These are phyloP conservation scores for Aspergillus sclerotialis DNA, from an alignment of 2,329 filamentous ascomycete genomes.

Conservation along the genomic window DNA sequence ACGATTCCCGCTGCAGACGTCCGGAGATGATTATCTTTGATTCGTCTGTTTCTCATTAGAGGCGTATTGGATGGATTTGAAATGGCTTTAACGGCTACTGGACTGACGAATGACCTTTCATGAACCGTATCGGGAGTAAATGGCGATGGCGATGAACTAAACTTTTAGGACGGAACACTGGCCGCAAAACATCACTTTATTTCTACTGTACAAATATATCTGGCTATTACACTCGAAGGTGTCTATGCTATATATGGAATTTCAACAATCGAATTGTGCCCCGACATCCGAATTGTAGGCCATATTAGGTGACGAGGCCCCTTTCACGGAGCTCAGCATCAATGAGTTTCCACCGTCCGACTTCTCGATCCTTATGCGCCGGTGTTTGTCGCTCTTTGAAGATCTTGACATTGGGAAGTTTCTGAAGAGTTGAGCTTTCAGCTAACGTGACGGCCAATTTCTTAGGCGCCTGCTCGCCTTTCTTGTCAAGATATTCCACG, in stretches of 20 bases:
- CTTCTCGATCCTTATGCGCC: slow-evolving; percentile 62
- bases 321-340: slow-evolving; percentile 60
- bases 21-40: slow-evolving; percentile 23
- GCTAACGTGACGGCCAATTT: slow-evolving; percentile 58
- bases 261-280: neutral
- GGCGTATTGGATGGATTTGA: slow-evolving; percentile 4
- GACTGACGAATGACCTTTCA: slow-evolving; percentile 1
- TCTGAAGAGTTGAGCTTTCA: slow-evolving; percentile 39
- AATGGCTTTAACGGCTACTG: slow-evolving; percentile 8
- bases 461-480: slow-evolving; percentile 33
- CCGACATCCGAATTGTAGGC: neutral
- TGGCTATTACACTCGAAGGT: slow-evolving; percentile 1
- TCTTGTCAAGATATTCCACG: slow-evolving; percentile 42
- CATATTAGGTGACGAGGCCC: slow-evolving; percentile 47
- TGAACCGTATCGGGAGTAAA: too few relatives aligned
- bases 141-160: too few relatives aligned
- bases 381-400: slow-evolving; percentile 58
- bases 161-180: too few relatives aligned
- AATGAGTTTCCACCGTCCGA: slow-evolving; percentile 76
- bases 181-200: too few relatives aligned
- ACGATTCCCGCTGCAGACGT: slow-evolving; percentile 43
- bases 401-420: slow-evolving; percentile 64
- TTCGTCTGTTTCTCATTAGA: slow-evolving; percentile 1
- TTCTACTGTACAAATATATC: slow-evolving; percentile 17
- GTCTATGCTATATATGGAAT: neutral